These are phyloP conservation scores for Sporothrix humicola DNA, from an alignment of 2,329 filamentous ascomycete genomes.

Conservation along the genomic window DNA sequence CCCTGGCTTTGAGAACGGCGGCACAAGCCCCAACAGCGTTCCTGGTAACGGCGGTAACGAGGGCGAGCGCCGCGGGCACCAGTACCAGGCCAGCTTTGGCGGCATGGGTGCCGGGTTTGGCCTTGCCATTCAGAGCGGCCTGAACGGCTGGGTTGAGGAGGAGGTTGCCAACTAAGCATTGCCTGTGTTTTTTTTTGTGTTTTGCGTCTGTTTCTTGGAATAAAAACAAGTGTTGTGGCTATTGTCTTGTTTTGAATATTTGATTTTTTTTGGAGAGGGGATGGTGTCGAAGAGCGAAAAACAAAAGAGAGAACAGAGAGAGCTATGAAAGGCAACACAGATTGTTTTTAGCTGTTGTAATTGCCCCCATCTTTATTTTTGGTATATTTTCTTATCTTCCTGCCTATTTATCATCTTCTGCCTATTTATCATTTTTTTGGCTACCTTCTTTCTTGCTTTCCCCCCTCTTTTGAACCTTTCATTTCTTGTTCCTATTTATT, in stretches of 20 bases:
- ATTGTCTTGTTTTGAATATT: background rate
- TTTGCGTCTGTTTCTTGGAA: too few species aligned
- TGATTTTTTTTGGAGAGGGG: background rate
- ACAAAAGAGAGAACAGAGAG: slow-evolving; percentile 10
- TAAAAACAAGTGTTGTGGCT: slow-evolving; percentile 13
- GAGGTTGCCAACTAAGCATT: slow-evolving; percentile 62
- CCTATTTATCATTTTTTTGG: slow-evolving; percentile 31
- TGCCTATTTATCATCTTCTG: background rate
- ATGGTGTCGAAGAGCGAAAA: background rate
- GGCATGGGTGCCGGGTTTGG: slow-evolving; percentile 64
- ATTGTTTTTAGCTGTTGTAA: slow-evolving; percentile 47
- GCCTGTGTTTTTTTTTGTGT: too few species aligned
- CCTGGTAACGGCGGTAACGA: slow-evolving; percentile 52
- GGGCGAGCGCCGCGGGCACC: slow-evolving; percentile 66
- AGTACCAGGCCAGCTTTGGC: slow-evolving; percentile 68
- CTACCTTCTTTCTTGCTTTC: slow-evolving; percentile 36
- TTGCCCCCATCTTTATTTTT: slow-evolving; percentile 44
- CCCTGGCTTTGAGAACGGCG: slow-evolving; percentile 66
- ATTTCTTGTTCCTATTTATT: slow-evolving; percentile 23
- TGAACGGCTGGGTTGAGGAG: slow-evolving; percentile 73
- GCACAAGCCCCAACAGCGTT: slow-evolving; percentile 57
- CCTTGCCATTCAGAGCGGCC: slow-evolving; percentile 65
- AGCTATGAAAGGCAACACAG: slow-evolving; percentile 41
- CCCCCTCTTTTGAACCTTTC: slow-evolving; percentile 7
- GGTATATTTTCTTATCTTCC: slow-evolving; percentile 31